Evolutionary conservation across 768 basidiomycete species (phyloP).

Genomic region (Lactarius akahatsu): DNA sequence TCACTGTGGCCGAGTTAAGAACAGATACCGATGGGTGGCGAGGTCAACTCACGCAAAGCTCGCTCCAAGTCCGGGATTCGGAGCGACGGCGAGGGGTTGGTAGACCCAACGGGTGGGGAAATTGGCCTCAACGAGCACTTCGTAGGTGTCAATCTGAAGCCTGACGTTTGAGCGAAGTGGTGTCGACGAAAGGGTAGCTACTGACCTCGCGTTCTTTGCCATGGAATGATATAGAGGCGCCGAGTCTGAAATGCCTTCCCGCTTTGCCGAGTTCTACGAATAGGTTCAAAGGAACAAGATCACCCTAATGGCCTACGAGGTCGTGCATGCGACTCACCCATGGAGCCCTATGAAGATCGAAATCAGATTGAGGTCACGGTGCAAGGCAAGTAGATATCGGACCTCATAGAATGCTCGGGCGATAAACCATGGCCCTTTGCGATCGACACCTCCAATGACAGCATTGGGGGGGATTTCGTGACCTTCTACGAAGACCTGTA

Average conservation of each 20-base stretch:
- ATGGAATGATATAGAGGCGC: conserved; percentile 37
- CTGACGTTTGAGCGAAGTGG: background rate
- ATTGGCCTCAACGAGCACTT: conserved; percentile 39
- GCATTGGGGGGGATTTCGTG: conserved; percentile 27
- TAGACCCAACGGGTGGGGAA: conserved; percentile 16
- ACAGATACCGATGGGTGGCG: background rate
- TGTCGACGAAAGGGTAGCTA: background rate
- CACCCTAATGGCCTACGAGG: too few species aligned
- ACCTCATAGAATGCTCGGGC: conserved; percentile 29
- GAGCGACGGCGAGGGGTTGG: conserved; percentile 1
- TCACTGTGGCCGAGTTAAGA: conserved; percentile 32
- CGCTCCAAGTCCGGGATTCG: background rate
- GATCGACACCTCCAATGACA: conserved; percentile 27
- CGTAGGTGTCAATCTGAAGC: conserved; percentile 35
- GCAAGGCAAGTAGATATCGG: background rate
- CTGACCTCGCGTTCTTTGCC: conserved; percentile 39
- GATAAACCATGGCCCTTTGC: conserved; percentile 23
- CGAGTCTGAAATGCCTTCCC: conserved; percentile 33
- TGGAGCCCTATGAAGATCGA: conserved; percentile 12
- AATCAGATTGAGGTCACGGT: background rate
- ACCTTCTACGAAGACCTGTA: conserved; percentile 26
- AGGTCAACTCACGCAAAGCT: conserved; percentile 15
- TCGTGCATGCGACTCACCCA: conserved; percentile 19
- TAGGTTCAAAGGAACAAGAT: background rate
- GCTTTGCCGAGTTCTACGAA: conserved; percentile 40